Percentiles rank a stretch among this genome's conserved stretches.
Conservation (phyloP, 371 early-diverging fungal genomes). For the Apophysomyces ossiformis region DNA sequence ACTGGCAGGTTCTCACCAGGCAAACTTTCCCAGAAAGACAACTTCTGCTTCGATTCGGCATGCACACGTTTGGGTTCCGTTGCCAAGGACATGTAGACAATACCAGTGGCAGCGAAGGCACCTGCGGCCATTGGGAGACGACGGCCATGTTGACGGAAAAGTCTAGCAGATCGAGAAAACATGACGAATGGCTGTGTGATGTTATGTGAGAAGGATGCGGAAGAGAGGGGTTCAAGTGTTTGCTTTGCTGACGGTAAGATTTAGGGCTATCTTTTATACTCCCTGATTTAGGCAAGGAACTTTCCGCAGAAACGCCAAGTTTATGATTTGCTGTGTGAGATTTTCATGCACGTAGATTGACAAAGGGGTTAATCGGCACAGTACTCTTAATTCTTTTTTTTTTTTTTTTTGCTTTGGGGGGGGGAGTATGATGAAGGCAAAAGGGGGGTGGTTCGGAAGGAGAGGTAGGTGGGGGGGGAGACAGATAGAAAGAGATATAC, state of each 20-base stretch:
- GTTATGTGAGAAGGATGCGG: neutral
- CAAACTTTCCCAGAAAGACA: slow-evolving; percentile 49
- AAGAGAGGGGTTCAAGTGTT: slow-evolving; percentile 5
- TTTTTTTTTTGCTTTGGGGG: neutral
- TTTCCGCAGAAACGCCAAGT: slow-evolving; percentile 10
- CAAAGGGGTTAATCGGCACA: slow-evolving; percentile 12
- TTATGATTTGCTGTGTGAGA: slow-evolving; percentile 11
- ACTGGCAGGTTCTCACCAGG: slow-evolving; percentile 54
- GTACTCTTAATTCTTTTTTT: slow-evolving; percentile 9
- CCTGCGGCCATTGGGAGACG: slow-evolving; percentile 33
- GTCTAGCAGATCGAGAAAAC: slow-evolving; percentile 44
- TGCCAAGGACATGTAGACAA: slow-evolving; percentile 27
- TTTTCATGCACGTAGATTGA: slow-evolving; percentile 10
- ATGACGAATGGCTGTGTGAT: slow-evolving; percentile 5
- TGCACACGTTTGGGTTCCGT: slow-evolving; percentile 36
- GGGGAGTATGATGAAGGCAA: neutral
- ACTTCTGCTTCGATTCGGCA: slow-evolving; percentile 42
- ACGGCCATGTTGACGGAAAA: slow-evolving; percentile 33
- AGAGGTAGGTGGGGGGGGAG: neutral
- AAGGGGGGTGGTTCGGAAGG: too few relatives aligned
- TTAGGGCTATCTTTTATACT: slow-evolving; percentile 4
- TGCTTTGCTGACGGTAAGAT: neutral
- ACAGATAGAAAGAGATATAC: neutral
- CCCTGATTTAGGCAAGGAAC: slow-evolving; percentile 4
- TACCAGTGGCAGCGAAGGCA: slow-evolving; percentile 42